Conservation (phyloP, 257 asterid genomes). For the Nicotiana undulata region DNA sequence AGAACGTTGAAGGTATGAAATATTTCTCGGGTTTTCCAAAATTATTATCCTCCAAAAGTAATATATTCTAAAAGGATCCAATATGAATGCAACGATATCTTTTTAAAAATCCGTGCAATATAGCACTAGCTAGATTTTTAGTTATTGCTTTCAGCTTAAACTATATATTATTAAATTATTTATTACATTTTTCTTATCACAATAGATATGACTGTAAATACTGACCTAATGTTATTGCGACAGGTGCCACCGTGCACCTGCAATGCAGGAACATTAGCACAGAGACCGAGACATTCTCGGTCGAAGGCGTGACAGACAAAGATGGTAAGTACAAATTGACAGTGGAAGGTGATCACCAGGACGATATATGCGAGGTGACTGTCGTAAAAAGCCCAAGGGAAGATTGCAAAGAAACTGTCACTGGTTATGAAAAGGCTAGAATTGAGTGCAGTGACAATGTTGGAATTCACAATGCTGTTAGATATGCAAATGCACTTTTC, state of each 20-base stretch:
- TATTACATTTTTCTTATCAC: too few relatives aligned
- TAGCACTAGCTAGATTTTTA: too few relatives aligned
- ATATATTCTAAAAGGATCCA: too few relatives aligned
- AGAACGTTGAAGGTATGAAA: not conserved
- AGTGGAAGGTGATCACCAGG: conserved; percentile 26
- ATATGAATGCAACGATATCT: too few relatives aligned
- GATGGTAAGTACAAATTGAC: conserved; percentile 22
- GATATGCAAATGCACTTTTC: conserved; percentile 37
- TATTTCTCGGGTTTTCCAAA: too few relatives aligned
- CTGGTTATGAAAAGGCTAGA: conserved; percentile 11
- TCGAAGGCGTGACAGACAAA: conserved; percentile 9
- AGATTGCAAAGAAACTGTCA: conserved; percentile 19
- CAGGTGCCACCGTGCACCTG: conserved; percentile 30
- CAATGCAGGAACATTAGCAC: conserved; percentile 20
- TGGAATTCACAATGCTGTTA: conserved; percentile 14
- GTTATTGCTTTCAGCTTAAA: not conserved
- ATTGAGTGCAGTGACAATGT: conserved; percentile 21
- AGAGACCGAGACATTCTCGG: not conserved
- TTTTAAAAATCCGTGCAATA: too few relatives aligned
- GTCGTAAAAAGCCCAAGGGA: conserved; percentile 18
- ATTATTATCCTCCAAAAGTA: too few relatives aligned
- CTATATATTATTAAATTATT: not conserved
- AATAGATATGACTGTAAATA: too few relatives aligned
- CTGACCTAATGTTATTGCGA: not conserved
- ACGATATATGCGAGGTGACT: conserved; percentile 34